phyloP scores from a whole-genome alignment of 306 rosid genomes.

The Amphicarpaea edgeworthii region DNA sequence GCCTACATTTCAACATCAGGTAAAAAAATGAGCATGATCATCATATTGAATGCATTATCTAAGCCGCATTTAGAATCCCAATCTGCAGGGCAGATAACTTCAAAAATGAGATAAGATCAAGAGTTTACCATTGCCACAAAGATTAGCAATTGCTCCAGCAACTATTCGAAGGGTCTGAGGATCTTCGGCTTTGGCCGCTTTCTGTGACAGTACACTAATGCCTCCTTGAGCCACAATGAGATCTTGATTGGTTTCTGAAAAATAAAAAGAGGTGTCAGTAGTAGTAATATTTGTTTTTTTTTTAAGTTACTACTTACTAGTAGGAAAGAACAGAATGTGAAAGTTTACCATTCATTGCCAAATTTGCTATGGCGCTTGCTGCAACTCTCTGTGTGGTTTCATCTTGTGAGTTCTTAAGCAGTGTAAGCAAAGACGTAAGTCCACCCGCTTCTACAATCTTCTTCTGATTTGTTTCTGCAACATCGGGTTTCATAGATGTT shows the following conservation, averaged over 20 bases:
- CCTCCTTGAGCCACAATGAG: constrained; percentile 90
- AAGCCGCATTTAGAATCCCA: too few relatives aligned
- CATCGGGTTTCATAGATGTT: constrained; percentile 33
- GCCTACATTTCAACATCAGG: too few relatives aligned
- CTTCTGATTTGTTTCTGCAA: constrained; percentile 79
- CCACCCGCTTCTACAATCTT: constrained; percentile 89
- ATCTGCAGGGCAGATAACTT: background rate
- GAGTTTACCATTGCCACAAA: constrained; percentile 84
- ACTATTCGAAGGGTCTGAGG: constrained; percentile 93
- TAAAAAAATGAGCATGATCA: too few relatives aligned
- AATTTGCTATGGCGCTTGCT: constrained; percentile 88
- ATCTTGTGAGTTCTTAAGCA: constrained; percentile 72
- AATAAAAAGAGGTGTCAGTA: background rate
- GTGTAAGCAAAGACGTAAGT: constrained; percentile 72
- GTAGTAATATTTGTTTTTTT: background rate
- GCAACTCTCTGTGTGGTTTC: constrained; percentile 90
- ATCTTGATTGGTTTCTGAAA: constrained; percentile 88
- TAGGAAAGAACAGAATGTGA: background rate
- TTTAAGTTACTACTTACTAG: background rate
- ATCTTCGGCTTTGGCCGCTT: constrained; percentile 77
- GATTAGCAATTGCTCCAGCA: constrained; percentile 92
- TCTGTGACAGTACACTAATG: constrained; percentile 67
- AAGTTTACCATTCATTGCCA: constrained; percentile 84
- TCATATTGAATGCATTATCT: too few relatives aligned
- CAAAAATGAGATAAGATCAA: constrained; percentile 29